Evolutionary conservation across 164 flowering plant genomes (phyloP), one percentile per base, ranked within the genome.

Genomic region (Annona cherimola): DNA sequence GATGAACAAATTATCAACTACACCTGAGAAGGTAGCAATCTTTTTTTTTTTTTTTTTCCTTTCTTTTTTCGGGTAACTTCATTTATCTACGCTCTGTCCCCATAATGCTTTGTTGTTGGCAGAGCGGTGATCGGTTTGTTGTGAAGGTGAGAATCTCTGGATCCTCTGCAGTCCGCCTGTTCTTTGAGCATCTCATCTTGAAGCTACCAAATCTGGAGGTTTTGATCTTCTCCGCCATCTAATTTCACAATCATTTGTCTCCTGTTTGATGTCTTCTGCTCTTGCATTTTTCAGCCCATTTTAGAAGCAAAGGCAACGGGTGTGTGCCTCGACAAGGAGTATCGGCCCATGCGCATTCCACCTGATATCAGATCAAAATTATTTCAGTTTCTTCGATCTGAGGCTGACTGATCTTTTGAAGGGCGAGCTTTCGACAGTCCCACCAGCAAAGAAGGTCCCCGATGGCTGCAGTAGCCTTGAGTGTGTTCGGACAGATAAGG

Each of bases 111-210:
- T 69, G 26, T 73, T 67, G 73, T 69, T 61, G 18, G 69, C 76
- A 95, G 99, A 90, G 94, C 79, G 89, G 96, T 68, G 99, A 93
- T 73, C 83, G 78, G 78, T 91, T 95, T 79, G 86, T 93, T 11
- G 90, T 95, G 75, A 89, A 83, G 77, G 97, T 91, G 72, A 86
- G 96, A 82, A 50, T 93, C 57, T 83, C 87, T 26, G 94, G 85
- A 63, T 82, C 87, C 62, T 91, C 98, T 16, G 92, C 89, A 71
- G 96, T 84, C 61, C 91, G 99, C 68, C 41, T 94, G 14, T 84
- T 77, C 83, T 81, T 94, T 71, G 97, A 94, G 7, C 95, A 94
- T 73, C 75, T 83, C 76, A 92, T 94, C 77, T 80, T 73, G 83
- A 94, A 86, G 86, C 82, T 87, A 63, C 98, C 99, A 63, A 86